These are phyloP conservation scores for Colletotrichum gloeosporioides DNA, from an alignment of 2,329 filamentous ascomycete genomes.

Conservation along the genomic window DNA sequence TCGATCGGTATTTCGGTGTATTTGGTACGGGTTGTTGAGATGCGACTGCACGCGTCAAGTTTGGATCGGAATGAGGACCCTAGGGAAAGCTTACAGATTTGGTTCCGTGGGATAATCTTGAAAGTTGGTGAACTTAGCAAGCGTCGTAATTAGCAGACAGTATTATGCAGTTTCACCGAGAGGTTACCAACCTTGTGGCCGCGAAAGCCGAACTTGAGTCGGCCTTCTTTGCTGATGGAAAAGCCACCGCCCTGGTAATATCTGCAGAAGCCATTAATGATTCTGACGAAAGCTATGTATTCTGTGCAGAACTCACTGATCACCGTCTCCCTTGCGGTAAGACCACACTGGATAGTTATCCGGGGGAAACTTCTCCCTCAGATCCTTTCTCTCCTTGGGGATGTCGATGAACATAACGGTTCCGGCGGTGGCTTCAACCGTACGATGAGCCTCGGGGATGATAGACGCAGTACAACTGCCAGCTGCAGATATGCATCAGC, in stretches of 20 bases:
- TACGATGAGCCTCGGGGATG: slow-evolving; percentile 29
- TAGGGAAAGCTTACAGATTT: not conserved
- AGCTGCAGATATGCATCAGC: not conserved
- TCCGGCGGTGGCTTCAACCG: slow-evolving; percentile 42
- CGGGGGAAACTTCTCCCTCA: slow-evolving; percentile 37
- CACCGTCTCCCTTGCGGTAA: slow-evolving; percentile 22
- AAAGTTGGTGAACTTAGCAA: not conserved
- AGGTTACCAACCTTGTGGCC: slow-evolving; percentile 1
- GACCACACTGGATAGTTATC: slow-evolving; percentile 40
- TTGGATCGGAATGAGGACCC: not conserved
- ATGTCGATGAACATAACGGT: slow-evolving; percentile 40
- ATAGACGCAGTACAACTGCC: slow-evolving; percentile 34
- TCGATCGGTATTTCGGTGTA: slow-evolving; percentile 26
- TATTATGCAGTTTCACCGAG: not conserved
- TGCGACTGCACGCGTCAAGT: not conserved
- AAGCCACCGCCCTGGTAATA: slow-evolving; percentile 27
- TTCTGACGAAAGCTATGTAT: not conserved
- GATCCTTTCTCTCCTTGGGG: slow-evolving; percentile 29
- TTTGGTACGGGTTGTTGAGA: slow-evolving; percentile 27
- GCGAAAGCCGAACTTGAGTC: slow-evolving; percentile 31
- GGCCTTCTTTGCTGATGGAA: slow-evolving; percentile 26
- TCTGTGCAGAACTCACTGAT: not conserved
- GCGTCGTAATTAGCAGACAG: not conserved
- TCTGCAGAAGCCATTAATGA: not conserved
- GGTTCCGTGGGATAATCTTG: not conserved